Base-by-base conservation (phyloP, 768 basidiomycete genomes). In the Mycena chlorophos region DNA sequence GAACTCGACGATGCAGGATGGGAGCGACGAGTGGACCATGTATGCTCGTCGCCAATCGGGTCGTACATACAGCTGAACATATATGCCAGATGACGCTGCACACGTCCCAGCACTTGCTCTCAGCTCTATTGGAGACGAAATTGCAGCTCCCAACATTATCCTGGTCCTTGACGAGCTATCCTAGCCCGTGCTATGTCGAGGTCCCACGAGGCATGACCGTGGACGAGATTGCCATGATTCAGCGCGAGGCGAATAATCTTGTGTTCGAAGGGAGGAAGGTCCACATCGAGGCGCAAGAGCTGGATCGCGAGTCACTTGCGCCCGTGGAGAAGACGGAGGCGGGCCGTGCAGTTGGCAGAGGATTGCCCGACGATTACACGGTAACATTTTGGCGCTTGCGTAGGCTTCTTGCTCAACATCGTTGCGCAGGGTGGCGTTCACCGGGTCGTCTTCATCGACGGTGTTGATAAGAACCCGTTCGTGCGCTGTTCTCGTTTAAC, bases 371-470 rank as follows among this genome's bases (percentile, higher is more conserved):
- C 2, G 86, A 91, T 68, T 91, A 91, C 63, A 84, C 85, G 5
- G 56, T 55, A 5, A 29, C 51, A 1, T 25, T 17, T 10, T 13
- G 12, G 12, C 13, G n/a, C 31, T 1, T 16, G 10, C 29, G 16
- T 27, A 49, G 47, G 52, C 14, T 38, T 6, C 6, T 20, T 30
- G 10, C 23, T 14, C 39, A 3, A 34, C n/a, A n/a, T n/a, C n/a
- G n/a, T n/a, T n/a, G n/a, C n/a, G n/a, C 25, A 61, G 60, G 88
- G 87, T 3, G 87, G 85, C 14, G 82, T 89, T 58, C 88, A 80
- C 65, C 78, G 94, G n/a, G 84, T 89, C 10, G 83, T 94, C 28
- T 77, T 88, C 25, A 95, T 97, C 50, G 89, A 93, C 49, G 85
- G 85, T 13, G 75, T 93, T 4, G 93, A 94, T 68, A 79, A 86